Evolutionary conservation across 1,139 yeast genomes (phyloP).

Genomic region (Nakaseomyces kungkrabaensis): DNA sequence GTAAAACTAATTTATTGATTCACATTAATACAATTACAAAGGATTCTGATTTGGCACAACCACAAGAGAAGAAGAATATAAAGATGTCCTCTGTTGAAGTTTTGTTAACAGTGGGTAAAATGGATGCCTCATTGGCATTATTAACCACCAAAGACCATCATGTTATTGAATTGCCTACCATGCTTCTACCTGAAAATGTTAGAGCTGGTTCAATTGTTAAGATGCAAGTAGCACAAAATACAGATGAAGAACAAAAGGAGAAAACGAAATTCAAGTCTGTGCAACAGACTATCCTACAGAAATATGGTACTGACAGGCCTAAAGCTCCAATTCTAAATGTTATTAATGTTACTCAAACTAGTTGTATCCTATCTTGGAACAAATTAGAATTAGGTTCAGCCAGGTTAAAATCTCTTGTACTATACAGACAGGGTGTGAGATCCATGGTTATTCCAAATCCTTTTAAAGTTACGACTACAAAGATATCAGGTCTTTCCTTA

Average conservation of each 20-base stretch:
- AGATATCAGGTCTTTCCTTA: slow-evolving; percentile 82
- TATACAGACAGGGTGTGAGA: slow-evolving; percentile 62
- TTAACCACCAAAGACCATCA: slow-evolving; percentile 88
- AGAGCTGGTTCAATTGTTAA: slow-evolving; percentile 90
- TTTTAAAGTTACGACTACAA: slow-evolving; percentile 66
- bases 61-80: background rate
- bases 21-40: no score
- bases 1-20: no score
- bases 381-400: slow-evolving; percentile 77
- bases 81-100: slow-evolving; percentile 35
- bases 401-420: slow-evolving; percentile 59
- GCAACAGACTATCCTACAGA: slow-evolving; percentile 63
- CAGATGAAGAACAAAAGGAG: slow-evolving; percentile 57
- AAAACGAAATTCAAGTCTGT: slow-evolving; percentile 46
- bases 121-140: slow-evolving; percentile 90
- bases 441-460: slow-evolving; percentile 86
- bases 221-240: slow-evolving; percentile 73
- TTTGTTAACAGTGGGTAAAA: slow-evolving; percentile 86
- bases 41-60: no score
- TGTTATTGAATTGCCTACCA: slow-evolving; percentile 90
- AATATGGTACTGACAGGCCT: slow-evolving; percentile 72
- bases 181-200: slow-evolving; percentile 81
- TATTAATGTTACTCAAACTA: slow-evolving; percentile 83
- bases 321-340: slow-evolving; percentile 58
- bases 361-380: slow-evolving; percentile 94